Evolutionary conservation across 2,329 filamentous ascomycete genomes (phyloP).

Genomic region (Hymenotorrendiella dingleyae): DNA sequence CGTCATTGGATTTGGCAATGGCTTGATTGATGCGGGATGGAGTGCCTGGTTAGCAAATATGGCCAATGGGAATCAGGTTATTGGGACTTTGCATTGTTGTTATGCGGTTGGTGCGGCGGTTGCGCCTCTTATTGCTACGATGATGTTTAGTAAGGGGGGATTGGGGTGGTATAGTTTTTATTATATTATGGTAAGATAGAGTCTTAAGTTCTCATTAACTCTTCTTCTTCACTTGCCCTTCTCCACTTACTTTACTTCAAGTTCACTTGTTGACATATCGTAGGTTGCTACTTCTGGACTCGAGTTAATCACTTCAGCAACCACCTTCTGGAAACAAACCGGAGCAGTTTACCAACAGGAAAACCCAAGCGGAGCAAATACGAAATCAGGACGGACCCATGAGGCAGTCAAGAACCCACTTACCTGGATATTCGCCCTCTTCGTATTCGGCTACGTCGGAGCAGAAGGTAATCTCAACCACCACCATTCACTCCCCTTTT

Average conservation of each 20-base stretch:
- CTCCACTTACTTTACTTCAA: too few relatives aligned
- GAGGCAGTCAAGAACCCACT: conserved; percentile 41
- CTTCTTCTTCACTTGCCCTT: neutral
- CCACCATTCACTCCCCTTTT: neutral
- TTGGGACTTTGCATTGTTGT: conserved; percentile 65
- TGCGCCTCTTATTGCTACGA: conserved; percentile 64
- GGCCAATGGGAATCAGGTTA: conserved; percentile 59
- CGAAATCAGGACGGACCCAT: conserved; percentile 22
- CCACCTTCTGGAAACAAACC: conserved; percentile 59
- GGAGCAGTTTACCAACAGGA: conserved; percentile 50
- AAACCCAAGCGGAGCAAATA: conserved; percentile 39
- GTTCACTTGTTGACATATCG: too few relatives aligned
- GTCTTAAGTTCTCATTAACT: neutral
- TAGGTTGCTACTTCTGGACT: conserved; percentile 48
- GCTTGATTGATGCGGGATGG: conserved; percentile 56
- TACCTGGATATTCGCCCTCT: conserved; percentile 68
- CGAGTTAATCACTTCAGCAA: conserved; percentile 46
- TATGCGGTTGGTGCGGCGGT: conserved; percentile 69
- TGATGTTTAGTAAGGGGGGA: conserved; percentile 58
- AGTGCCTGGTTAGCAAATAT: conserved; percentile 63
- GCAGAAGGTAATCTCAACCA: conserved; percentile 49
- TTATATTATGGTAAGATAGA: conserved; percentile 59
- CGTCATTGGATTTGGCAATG: conserved; percentile 66
- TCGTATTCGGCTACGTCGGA: conserved; percentile 74
- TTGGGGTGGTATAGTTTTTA: conserved; percentile 71